These are phyloP conservation scores for Panus rudis DNA, from an alignment of 768 basidiomycete species.

Conservation along the genomic window DNA sequence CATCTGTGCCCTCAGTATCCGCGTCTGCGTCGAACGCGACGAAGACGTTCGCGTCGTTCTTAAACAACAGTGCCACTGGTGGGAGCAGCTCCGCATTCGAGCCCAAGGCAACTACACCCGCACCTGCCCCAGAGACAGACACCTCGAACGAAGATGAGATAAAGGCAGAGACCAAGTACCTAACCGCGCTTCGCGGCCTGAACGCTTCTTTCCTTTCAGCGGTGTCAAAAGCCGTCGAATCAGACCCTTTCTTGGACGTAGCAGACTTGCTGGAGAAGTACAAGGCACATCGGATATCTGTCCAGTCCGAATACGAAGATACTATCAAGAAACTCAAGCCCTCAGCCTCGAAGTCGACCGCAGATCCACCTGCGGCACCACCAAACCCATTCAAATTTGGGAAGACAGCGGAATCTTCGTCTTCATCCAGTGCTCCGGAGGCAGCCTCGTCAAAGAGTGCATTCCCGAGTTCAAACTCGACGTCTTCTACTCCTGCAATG, in stretches of 20 bases:
- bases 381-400: too few relatives aligned
- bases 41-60: slow-evolving; percentile 45
- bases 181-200: slow-evolving; percentile 64
- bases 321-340: slow-evolving; percentile 5
- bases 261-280: slow-evolving; percentile 52
- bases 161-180: slow-evolving; percentile 44
- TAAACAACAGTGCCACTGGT: slow-evolving; percentile 22
- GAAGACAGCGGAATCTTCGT: too few relatives aligned
- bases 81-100: neutral
- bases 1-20: slow-evolving; percentile 21
- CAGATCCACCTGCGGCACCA: too few relatives aligned
- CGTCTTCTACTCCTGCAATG: slow-evolving; percentile 13
- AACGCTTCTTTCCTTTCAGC: slow-evolving; percentile 61
- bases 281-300: slow-evolving; percentile 43
- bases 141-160: slow-evolving; percentile 21
- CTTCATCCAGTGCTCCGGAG: too few relatives aligned
- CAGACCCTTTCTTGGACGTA: slow-evolving; percentile 67
- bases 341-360: slow-evolving; percentile 7
- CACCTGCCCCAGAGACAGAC: slow-evolving; percentile 10
- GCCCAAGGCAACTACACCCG: neutral
- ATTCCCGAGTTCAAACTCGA: slow-evolving; percentile 5
- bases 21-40: slow-evolving; percentile 38
- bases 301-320: slow-evolving; percentile 50
- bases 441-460: slow-evolving; percentile 13
- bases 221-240: slow-evolving; percentile 49